These are phyloP conservation scores for Colletotrichum theobromicola DNA, from an alignment of 2,329 filamentous ascomycete genomes.

Conservation along the genomic window DNA sequence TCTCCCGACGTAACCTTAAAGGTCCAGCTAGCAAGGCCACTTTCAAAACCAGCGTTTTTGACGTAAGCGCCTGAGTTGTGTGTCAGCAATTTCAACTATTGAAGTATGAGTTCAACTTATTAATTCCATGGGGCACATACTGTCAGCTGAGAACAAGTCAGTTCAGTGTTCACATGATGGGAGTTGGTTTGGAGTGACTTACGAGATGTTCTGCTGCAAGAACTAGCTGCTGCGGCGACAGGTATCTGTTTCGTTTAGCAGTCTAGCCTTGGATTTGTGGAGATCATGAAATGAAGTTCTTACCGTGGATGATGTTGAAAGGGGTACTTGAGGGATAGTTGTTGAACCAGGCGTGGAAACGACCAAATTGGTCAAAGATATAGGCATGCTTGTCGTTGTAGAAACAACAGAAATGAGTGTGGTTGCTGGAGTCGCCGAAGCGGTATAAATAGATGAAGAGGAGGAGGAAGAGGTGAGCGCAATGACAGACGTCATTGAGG, in stretches of 20 bases:
- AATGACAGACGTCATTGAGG: neutral
- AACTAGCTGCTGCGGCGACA: neutral
- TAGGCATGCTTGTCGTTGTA: neutral
- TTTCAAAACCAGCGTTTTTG: neutral
- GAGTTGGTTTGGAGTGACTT: neutral
- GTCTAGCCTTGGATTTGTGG: neutral
- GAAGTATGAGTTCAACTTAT: neutral
- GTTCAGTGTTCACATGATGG: neutral
- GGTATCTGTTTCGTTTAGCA: neutral
- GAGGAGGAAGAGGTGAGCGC: neutral
- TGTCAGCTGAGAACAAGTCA: neutral
- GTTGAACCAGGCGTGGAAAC: neutral
- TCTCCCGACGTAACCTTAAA: neutral
- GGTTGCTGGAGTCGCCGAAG: neutral
- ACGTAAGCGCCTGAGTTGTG: neutral
- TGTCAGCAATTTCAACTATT: neutral
- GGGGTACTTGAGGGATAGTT: fast-evolving
- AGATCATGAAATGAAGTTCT: neutral
- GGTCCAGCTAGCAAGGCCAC: neutral
- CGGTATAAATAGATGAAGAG: neutral
- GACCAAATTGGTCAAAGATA: neutral
- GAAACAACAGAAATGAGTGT: neutral
- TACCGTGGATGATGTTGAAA: neutral
- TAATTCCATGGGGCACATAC: neutral
- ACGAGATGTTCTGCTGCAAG: neutral